Conservation (phyloP, 2,329 filamentous ascomycete species). For the Sclerotinia spermophila region DNA sequence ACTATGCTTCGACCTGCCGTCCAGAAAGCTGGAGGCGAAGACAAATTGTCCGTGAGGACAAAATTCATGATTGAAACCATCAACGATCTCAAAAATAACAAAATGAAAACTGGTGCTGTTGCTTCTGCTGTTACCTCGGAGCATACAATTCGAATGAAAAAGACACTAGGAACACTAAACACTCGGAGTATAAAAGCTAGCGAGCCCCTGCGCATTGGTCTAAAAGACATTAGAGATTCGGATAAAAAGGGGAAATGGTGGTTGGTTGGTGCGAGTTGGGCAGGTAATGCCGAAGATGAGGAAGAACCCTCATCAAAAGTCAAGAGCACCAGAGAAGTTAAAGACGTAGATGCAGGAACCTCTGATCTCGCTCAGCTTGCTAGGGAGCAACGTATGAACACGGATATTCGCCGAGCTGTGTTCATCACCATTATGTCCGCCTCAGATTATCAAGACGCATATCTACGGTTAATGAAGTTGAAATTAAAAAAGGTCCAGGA, state of each 20-base stretch:
- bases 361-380: constrained; percentile 38
- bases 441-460: constrained; percentile 77
- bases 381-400: constrained; percentile 39
- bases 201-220: constrained; percentile 76
- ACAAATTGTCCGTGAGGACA: constrained; percentile 76
- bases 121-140: constrained; percentile 73
- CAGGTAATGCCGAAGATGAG: constrained; percentile 40
- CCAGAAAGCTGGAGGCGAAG: constrained; percentile 63
- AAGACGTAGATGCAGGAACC: constrained; percentile 34
- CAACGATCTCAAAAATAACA: constrained; percentile 90
- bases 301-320: constrained; percentile 30
- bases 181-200: constrained; percentile 63
- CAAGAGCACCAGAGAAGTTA: constrained; percentile 27
- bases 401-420: constrained; percentile 57
- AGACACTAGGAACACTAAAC: constrained; percentile 76
- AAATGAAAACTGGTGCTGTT: constrained; percentile 69
- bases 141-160: constrained; percentile 84
- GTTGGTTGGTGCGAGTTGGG: constrained; percentile 94
- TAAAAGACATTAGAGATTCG: constrained; percentile 77
- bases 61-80: constrained; percentile 98
- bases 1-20: constrained; percentile 71
- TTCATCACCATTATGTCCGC: constrained; percentile 89
- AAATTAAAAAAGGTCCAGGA: constrained; percentile 82
- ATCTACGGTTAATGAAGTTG: constrained; percentile 74
- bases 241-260: constrained; percentile 96